phyloP scores from a whole-genome alignment of 352 stramenopile species.

The Peronospora tabacina region DNA sequence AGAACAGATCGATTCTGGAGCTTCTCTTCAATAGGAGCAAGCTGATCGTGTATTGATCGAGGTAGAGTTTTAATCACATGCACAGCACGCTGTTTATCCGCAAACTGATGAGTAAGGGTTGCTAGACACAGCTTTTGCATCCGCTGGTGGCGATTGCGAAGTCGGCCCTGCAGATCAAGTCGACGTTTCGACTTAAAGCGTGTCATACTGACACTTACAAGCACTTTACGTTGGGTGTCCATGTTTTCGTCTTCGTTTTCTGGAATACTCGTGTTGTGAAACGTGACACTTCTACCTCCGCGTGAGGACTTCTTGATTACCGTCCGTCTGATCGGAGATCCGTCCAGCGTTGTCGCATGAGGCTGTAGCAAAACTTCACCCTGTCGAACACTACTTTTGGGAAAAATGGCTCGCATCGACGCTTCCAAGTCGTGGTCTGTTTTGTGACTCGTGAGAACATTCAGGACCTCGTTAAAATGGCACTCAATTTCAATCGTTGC shows the following conservation, averaged over 20 bases:
- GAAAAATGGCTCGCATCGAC: conserved; percentile 36
- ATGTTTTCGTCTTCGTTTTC: conserved; percentile 10
- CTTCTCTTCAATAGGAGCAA: conserved; percentile 41
- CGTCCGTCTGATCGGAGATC: conserved; percentile 10
- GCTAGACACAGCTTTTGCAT: conserved; percentile 51
- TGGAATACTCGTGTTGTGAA: conserved; percentile 18
- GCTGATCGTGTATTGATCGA: conserved; percentile 48
- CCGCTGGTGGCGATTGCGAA: conserved; percentile 34
- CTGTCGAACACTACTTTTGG: conserved; percentile 29
- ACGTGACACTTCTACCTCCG: conserved; percentile 14
- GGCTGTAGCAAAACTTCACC: conserved; percentile 29
- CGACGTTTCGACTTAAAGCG: conserved; percentile 30
- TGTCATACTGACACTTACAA: conserved; percentile 37
- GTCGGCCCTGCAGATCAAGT: conserved; percentile 27
- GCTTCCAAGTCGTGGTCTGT: conserved; percentile 38
- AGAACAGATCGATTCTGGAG: conserved; percentile 35
- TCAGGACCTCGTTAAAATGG: conserved; percentile 60
- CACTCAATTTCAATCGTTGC: conserved; percentile 44
- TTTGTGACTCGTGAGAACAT: conserved; percentile 44
- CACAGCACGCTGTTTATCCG: conserved; percentile 35
- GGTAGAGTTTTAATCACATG: conserved; percentile 57
- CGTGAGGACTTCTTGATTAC: conserved; percentile 7
- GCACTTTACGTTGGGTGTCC: conserved; percentile 23
- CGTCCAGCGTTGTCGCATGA: conserved; percentile 23
- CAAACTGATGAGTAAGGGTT: conserved; percentile 38